Percentiles rank a stretch among this genome's conserved stretches.
phyloP scores from a whole-genome alignment of 2,329 filamentous ascomycete species.

The Seiridium cupressi region DNA sequence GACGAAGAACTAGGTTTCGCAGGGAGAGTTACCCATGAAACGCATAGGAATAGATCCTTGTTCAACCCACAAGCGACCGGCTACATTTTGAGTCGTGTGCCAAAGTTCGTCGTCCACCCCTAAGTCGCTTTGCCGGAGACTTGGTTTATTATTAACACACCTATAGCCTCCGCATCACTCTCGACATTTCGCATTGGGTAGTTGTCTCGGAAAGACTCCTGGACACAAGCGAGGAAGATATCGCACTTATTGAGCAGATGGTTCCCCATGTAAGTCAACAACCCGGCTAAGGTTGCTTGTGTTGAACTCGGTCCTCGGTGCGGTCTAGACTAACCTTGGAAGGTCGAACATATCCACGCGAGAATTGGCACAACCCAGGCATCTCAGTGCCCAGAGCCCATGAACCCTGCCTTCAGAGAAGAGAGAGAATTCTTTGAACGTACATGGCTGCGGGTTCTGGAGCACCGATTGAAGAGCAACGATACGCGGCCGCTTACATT shows the following conservation, averaged over 20 bases:
- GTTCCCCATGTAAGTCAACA: constrained; percentile 26
- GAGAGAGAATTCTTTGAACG: constrained; percentile 31
- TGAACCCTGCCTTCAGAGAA: constrained; percentile 23
- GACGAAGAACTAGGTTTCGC: constrained; percentile 27
- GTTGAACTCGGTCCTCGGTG: not conserved
- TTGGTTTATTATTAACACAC: not conserved
- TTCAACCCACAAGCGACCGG: constrained; percentile 28
- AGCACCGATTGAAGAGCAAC: constrained; percentile 6
- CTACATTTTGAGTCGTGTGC: constrained; percentile 26
- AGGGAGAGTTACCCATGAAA: constrained; percentile 30
- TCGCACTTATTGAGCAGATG: constrained; percentile 16
- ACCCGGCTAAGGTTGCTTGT: not conserved
- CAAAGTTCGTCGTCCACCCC: constrained; percentile 18
- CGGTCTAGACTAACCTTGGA: not conserved
- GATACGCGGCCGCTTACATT: not conserved
- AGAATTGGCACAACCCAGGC: constrained; percentile 34
- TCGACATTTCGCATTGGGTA: constrained; percentile 25
- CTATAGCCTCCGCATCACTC: constrained; percentile 19
- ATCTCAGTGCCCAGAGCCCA: constrained; percentile 33
- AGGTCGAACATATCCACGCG: constrained; percentile 33
- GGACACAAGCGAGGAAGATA: constrained; percentile 15
- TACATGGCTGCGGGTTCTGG: constrained; percentile 17
- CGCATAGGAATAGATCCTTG: constrained; percentile 29
- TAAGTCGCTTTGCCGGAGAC: not conserved
- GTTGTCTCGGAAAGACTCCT: constrained; percentile 20